Evolutionary conservation across 2,329 filamentous ascomycete genomes (phyloP), one percentile per base, ranked within the genome.

Genomic region (Phoma sp.): DNA sequence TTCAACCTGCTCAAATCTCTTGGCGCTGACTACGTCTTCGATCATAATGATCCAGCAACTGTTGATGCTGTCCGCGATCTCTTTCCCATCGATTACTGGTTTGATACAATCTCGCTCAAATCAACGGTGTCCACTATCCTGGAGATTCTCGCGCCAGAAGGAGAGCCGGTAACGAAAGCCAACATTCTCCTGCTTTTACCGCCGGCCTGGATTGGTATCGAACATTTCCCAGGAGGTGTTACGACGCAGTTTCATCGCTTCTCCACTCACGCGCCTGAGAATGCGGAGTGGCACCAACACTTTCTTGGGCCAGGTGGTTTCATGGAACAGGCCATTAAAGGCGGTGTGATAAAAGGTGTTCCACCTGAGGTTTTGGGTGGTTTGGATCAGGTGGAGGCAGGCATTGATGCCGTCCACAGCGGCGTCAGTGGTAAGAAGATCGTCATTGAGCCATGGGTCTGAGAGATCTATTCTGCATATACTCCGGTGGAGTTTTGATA

Each of bases 51-150:
- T 44, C 50, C 61, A 1, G 39, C 74, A 1, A 75, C 78, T 2
- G 67, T 74, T 10, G 62, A 73, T 3, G 70, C 71, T 17, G 77
- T 81, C 58, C 64, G 60, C 13, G 51, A 65, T 0, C 64, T 61
- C 4, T 71, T 70, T 2, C 75, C 63, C 1, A 62, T 80, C 3
- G 51, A 63, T 9, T 74, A 78, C 43, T 72, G 73, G 31, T 78
- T 81, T 44, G 78, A 81, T 48, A 78, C 74, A 0, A 78, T 81
- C 44, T 65, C 65, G n/a, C 49, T 74, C 9, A 50, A 64, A 6
- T 22, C 51, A 9, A 52, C 57, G 1, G 47, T 66, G 10, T 58
- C 53, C 4, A 65, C 68, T 5, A 65, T 72, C 1, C 39, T 65
- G 8, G 51, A 61, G 35, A 66, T 71, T 19, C 55, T 70, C 5